phyloP scores from a whole-genome alignment of 2,329 filamentous ascomycete species.

The Penicillium sp. region DNA sequence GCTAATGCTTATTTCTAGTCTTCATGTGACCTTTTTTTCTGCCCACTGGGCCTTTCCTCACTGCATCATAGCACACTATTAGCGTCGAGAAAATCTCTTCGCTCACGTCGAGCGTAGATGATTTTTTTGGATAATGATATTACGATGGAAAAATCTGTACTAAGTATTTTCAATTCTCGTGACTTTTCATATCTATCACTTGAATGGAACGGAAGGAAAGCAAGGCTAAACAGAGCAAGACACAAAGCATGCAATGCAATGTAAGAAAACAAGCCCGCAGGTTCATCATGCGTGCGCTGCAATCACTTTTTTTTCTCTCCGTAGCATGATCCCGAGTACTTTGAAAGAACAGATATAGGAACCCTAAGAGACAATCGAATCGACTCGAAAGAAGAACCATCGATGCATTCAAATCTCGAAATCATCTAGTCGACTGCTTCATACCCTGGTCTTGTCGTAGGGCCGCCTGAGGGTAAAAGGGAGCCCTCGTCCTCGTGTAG shows the following conservation, averaged over 20 bases:
- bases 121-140: too few relatives aligned
- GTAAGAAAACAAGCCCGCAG: constrained; percentile 31
- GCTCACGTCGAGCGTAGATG: too few relatives aligned
- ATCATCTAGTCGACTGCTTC: constrained; percentile 33
- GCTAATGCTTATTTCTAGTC: too few relatives aligned
- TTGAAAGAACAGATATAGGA: constrained; percentile 25
- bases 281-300: constrained; percentile 31
- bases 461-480: constrained; percentile 18
- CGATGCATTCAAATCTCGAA: constrained; percentile 20
- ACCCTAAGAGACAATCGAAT: constrained; percentile 8
- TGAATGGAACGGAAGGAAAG: constrained; percentile 32
- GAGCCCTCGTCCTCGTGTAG: constrained; percentile 18
- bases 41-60: too few relatives aligned
- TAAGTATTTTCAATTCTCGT: constrained; percentile 36
- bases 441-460: constrained; percentile 33
- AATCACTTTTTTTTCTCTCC: constrained; percentile 33
- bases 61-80: too few relatives aligned
- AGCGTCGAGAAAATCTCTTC: too few relatives aligned
- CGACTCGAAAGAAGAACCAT: constrained; percentile 20
- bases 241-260: constrained; percentile 30
- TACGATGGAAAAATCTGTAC: neutral
- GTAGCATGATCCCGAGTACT: constrained; percentile 26
- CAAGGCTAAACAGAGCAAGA: constrained; percentile 35
- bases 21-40: too few relatives aligned
- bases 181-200: constrained; percentile 41